Conservation (phyloP, 192 early-diverging fungal genomes). For the Chytriomyces sp. region DNA sequence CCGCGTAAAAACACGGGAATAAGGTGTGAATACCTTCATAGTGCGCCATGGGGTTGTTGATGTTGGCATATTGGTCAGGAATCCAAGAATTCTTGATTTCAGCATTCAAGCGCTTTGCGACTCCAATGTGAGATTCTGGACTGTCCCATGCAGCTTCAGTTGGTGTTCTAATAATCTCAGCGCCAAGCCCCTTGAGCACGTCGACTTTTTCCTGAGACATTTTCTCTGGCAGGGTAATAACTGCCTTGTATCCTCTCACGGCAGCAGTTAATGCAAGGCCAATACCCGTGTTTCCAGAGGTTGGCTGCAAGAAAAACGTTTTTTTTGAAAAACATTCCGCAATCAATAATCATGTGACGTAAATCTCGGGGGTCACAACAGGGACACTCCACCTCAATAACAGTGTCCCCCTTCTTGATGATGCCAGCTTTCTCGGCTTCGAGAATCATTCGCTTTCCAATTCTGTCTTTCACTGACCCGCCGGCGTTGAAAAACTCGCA, state of each 20-base stretch:
- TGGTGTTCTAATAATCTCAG: constrained; percentile 97
- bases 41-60: constrained; percentile 98
- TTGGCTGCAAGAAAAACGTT: constrained; percentile 61
- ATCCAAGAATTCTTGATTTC: constrained; percentile 97
- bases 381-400: constrained; percentile 76
- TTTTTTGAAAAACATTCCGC: not conserved
- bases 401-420: constrained; percentile 88
- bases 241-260: constrained; percentile 97
- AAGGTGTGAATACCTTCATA: constrained; percentile 67
- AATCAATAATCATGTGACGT: not conserved
- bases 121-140: constrained; percentile 97
- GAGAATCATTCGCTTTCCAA: constrained; percentile 95
- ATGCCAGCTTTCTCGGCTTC: constrained; percentile 90
- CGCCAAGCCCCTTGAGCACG: constrained; percentile 94
- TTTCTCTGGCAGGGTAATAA: constrained; percentile 99
- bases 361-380: not conserved
- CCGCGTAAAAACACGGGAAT: constrained; percentile 50
- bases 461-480: constrained; percentile 98
- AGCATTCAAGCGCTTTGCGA: constrained; percentile 89
- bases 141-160: constrained; percentile 99
- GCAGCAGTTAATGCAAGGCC: constrained; percentile 95
- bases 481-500: constrained; percentile 99
- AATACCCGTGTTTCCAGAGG: constrained; percentile 99
- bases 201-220: constrained; percentile 99
- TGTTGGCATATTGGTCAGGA: constrained; percentile 95